Conservation (phyloP, 345 rosid species). For the Aquilaria malaccensis region DNA sequence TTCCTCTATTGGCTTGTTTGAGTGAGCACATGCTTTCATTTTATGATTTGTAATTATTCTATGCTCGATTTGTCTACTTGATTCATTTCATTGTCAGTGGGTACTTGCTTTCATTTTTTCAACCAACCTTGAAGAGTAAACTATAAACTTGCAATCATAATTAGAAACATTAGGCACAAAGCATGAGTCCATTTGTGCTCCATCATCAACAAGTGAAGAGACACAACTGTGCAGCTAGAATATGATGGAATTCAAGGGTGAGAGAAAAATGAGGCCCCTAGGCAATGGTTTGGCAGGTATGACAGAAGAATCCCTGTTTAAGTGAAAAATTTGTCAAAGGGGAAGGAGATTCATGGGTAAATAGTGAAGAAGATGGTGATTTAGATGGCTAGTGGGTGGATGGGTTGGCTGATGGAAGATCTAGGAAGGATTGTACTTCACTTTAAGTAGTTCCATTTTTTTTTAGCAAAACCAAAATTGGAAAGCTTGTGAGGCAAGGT, state of each 20-base stretch:
- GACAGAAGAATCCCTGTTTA: slow-evolving; percentile 10
- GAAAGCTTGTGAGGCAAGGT: neutral
- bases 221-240: slow-evolving; percentile 46
- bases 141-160: slow-evolving; percentile 45
- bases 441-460: no score
- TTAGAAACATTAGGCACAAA: slow-evolving; percentile 15
- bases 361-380: neutral
- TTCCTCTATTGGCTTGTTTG: no score
- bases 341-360: no score
- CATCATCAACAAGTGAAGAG: slow-evolving; percentile 33
- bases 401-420: slow-evolving; percentile 40
- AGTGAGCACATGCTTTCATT: no score
- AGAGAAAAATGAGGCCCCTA: slow-evolving; percentile 18
- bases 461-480: slow-evolving; percentile 37
- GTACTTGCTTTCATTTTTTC: no score
- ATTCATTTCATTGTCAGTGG: no score
- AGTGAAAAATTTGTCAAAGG: slow-evolving; percentile 9
- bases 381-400: slow-evolving; percentile 28
- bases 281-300: slow-evolving; percentile 6
- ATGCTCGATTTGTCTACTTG: no score
- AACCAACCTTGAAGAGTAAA: neutral
- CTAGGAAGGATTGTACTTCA: slow-evolving; percentile 3
- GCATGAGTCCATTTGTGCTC: slow-evolving; percentile 15
- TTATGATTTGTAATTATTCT: no score
- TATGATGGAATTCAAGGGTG: slow-evolving; percentile 36